A percentile compares a stretch with the other conserved stretches of the same genome.
Evolutionary conservation across 2,329 filamentous ascomycete genomes (phyloP).

Genomic region (Ceratocystis ficicola): DNA sequence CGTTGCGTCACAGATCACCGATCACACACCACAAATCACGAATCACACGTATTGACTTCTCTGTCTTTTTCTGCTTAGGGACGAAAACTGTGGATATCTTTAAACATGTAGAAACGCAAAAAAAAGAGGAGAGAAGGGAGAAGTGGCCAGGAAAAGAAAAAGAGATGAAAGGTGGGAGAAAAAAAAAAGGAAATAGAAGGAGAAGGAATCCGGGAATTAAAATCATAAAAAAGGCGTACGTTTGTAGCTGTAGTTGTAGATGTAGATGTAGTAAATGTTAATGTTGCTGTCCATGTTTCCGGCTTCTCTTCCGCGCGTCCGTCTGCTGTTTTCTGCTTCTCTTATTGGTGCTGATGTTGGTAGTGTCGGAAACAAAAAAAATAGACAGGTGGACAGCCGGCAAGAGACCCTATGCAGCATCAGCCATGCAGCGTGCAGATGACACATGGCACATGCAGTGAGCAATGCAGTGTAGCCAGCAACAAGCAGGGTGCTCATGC

Average conservation of each 20-base stretch:
- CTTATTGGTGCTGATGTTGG: not conserved
- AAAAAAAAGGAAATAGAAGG: not conserved
- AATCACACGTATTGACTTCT: not conserved
- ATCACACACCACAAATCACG: not conserved
- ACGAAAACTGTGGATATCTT: conserved; percentile 9
- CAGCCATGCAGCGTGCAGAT: too few relatives aligned
- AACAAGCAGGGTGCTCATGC: not conserved
- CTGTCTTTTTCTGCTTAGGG: not conserved
- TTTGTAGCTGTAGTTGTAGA: not conserved
- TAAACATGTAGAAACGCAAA: not conserved
- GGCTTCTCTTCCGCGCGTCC: too few relatives aligned
- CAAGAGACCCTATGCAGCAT: too few relatives aligned
- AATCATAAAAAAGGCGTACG: not conserved
- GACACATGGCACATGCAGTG: too few relatives aligned
- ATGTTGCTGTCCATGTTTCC: not conserved
- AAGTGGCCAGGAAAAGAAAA: not conserved
- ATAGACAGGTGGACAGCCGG: not conserved
- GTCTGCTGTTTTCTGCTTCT: not conserved
- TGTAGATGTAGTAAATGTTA: not conserved
- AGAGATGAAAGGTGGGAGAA: not conserved
- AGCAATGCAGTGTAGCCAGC: too few relatives aligned
- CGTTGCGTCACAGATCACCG: too few relatives aligned
- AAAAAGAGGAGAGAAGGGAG: not conserved
- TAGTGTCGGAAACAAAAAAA: not conserved
- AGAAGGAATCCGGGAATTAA: not conserved